These are phyloP conservation scores for Arctostaphylos glauca DNA, from an alignment of 148 eudicot species.

Conservation along the genomic window DNA sequence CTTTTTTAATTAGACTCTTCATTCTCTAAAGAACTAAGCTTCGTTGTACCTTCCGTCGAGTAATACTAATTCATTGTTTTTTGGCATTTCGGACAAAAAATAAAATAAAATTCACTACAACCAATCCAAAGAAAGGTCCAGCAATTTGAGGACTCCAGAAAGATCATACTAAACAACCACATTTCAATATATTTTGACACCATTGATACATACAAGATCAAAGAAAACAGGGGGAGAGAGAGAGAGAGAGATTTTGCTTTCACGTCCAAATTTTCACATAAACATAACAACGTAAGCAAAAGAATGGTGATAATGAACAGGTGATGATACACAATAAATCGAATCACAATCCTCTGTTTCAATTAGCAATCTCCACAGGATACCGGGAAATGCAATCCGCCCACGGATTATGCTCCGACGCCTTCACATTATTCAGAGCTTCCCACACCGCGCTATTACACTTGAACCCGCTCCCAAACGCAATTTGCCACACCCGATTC, in stretches of 20 bases:
- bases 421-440: constrained; percentile 42
- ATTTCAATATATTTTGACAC: background rate
- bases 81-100: too few relatives aligned
- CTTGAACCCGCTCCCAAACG: constrained; percentile 63
- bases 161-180: too few relatives aligned
- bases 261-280: background rate
- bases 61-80: too few relatives aligned
- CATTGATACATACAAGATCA: background rate
- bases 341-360: background rate
- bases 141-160: too few relatives aligned
- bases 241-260: background rate
- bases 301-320: background rate
- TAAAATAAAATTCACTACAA: too few relatives aligned
- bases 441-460: constrained; percentile 66
- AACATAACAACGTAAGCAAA: background rate
- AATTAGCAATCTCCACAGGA: constrained; percentile 33
- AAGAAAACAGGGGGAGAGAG: background rate
- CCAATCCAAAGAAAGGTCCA: too few relatives aligned
- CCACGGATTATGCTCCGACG: constrained; percentile 56
- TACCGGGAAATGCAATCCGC: constrained; percentile 51
- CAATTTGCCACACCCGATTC: constrained; percentile 56
- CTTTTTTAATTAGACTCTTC: too few relatives aligned
- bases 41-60: too few relatives aligned
- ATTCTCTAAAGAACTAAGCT: too few relatives aligned
- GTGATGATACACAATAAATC: background rate